Evolutionary conservation across 2,329 filamentous ascomycete species (phyloP).

Genomic region (Arthroderma sp.): DNA sequence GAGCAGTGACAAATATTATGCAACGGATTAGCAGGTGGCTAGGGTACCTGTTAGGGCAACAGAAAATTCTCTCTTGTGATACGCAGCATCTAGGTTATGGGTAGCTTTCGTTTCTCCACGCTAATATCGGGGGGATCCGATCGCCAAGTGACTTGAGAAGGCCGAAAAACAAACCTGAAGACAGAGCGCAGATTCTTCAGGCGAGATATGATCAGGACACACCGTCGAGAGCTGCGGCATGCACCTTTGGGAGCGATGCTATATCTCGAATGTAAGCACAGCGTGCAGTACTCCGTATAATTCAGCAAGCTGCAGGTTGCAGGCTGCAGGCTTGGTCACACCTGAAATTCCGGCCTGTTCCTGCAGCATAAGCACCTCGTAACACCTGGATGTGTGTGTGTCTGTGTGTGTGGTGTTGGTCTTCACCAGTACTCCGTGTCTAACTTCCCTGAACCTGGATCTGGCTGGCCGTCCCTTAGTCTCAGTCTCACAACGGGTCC

Average conservation of each 20-base stretch:
- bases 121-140: conserved; percentile 8
- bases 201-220: not conserved
- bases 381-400: not conserved
- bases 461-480: not conserved
- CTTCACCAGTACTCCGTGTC: not conserved
- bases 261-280: not conserved
- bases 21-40: not conserved
- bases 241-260: not conserved
- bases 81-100: not conserved
- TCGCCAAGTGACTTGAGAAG: conserved; percentile 3
- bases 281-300: not conserved
- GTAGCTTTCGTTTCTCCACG: not conserved
- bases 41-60: not conserved
- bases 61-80: not conserved
- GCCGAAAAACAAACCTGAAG: conserved; percentile 9
- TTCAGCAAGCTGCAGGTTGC: not conserved
- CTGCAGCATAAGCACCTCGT: not conserved
- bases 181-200: not conserved
- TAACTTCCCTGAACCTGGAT: conserved; percentile 3
- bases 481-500: conserved; percentile 1
- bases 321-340: not conserved
- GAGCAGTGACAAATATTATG: not conserved
- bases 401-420: too few relatives aligned
- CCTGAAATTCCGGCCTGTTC: conserved; percentile 1
- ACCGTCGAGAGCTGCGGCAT: not conserved